Base-by-base conservation (phyloP, 73 alveolate species). In the Blepharisma stoltei region DNA sequence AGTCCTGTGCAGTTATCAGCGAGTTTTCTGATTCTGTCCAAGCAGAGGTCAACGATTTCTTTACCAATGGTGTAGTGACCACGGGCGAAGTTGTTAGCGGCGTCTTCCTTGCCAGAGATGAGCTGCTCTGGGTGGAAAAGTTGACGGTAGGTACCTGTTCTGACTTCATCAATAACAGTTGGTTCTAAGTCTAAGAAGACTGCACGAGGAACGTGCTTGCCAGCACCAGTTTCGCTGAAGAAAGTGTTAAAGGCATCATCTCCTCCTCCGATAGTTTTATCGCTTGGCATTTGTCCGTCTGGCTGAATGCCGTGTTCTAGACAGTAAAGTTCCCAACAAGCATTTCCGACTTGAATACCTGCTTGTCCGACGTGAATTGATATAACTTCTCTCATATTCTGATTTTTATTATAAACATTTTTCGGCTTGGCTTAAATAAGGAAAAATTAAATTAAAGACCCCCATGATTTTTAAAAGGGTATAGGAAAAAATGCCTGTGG, bases 161-260 rank as follows among this genome's bases (percentile, higher is more conserved):
- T 55, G 43, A 85, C 71, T 37, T 70, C 60, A 49, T 81, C 87
- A 52, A 71, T 70, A 46, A 67, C 83, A 5, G 86, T 81, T 11
- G 92, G 88, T 55, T 85, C 92, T 9, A 85, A 53, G 75, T 85
- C 92, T 7, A 85, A 54, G 8, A 85, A 45, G 14, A 85, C 79
- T 11, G 83, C 83, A 44, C 92, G 70, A 20, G 92, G 92, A 60
- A 94, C 98, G 91, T 92, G 98, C 90, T 92, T 94, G 67, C 98
- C 98, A 54, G 98, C 98, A 20, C 98, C 98, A 54, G 98, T 92
- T 86, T 94, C 91, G 27, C 82, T 86, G 68, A 86, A 89, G 76
- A 76, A 86, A 81, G 97, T 93, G 92, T 92, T 94, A 95, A 48
- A 93, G 27, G 97, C 88, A 84, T 93, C 99, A 78, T 95, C 99